Percentiles rank a stretch among this genome's conserved stretches.
Conservation (phyloP, 106 monocot species). For the Alisma plantagoaquatica region DNA sequence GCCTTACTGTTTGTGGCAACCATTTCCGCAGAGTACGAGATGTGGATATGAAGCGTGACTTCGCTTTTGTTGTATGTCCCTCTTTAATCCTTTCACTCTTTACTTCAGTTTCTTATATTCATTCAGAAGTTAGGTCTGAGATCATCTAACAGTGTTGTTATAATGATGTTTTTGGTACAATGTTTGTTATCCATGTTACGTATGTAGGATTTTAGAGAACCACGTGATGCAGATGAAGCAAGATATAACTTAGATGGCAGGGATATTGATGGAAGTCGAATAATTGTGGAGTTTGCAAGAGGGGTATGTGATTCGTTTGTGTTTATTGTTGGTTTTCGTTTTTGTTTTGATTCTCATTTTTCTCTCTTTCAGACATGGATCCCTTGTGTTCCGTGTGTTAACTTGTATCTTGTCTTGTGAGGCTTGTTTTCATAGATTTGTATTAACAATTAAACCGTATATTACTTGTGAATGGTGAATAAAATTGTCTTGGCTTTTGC, state of each 20-base stretch:
- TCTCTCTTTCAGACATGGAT: too few relatives aligned
- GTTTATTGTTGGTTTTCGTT: too few relatives aligned
- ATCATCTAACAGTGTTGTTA: background rate
- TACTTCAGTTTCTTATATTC: background rate
- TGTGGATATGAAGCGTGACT: slow-evolving; percentile 97
- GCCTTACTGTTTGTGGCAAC: slow-evolving; percentile 91
- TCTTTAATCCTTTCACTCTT: background rate
- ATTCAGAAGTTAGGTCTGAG: background rate
- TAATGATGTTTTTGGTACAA: slow-evolving; percentile 5
- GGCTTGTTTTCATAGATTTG: too few relatives aligned
- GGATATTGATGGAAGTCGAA: slow-evolving; percentile 83
- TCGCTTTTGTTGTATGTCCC: slow-evolving; percentile 76
- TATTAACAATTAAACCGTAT: too few relatives aligned
- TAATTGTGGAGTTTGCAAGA: slow-evolving; percentile 85
- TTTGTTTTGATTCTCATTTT: too few relatives aligned
- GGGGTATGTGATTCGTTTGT: too few relatives aligned
- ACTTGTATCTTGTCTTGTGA: too few relatives aligned
- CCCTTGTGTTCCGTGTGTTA: too few relatives aligned
- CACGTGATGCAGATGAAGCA: slow-evolving; percentile 94
- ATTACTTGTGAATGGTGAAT: too few relatives aligned
- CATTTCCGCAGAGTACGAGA: slow-evolving; percentile 92
- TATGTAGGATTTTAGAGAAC: slow-evolving; percentile 71
- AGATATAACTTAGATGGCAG: slow-evolving; percentile 73
- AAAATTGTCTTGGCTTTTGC: too few relatives aligned
- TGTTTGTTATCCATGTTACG: slow-evolving; percentile 4